A percentile compares a stretch with the other conserved stretches of the same genome.
These are phyloP conservation scores for Chaetomium strumarium DNA, from an alignment of 2,329 filamentous ascomycete species.

Conservation along the genomic window DNA sequence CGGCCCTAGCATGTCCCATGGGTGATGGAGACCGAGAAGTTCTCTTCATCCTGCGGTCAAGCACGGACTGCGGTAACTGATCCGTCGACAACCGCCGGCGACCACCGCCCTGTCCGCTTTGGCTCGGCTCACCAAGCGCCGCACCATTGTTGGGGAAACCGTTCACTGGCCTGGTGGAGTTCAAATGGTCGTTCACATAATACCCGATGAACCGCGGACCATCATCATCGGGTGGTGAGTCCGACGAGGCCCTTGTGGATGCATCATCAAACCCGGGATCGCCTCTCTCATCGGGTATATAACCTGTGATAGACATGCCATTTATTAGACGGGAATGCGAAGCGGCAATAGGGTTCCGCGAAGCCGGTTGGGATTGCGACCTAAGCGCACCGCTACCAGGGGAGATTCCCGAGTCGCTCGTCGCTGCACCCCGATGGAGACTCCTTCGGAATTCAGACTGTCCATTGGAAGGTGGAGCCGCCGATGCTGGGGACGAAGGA, in stretches of 20 bases:
- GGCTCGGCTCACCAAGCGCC: conserved; percentile 43
- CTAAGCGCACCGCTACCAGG: conserved; percentile 51
- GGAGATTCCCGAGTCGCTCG: conserved; percentile 42
- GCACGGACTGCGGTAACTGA: conserved; percentile 47
- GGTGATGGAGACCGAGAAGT: conserved; percentile 53
- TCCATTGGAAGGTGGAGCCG: conserved; percentile 28
- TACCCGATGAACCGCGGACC: conserved; percentile 35
- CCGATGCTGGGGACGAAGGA: conserved; percentile 50
- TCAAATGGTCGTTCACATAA: conserved; percentile 31
- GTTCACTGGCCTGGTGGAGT: conserved; percentile 24
- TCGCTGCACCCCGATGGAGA: conserved; percentile 47
- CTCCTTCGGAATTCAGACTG: conserved; percentile 51
- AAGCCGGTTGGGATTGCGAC: conserved; percentile 62
- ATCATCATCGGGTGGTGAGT: conserved; percentile 46
- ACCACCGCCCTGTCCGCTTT: conserved; percentile 30
- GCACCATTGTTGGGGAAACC: conserved; percentile 36
- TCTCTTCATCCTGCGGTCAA: conserved; percentile 48
- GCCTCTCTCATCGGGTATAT: conserved; percentile 47
- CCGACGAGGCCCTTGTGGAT: conserved; percentile 34
- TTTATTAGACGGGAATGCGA: conserved; percentile 40
- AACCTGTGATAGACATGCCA: conserved; percentile 48
- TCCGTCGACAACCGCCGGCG: conserved; percentile 48
- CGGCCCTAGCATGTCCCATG: conserved; percentile 43
- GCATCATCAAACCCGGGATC: conserved; percentile 44
- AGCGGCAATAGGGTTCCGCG: conserved; percentile 33